These are phyloP conservation scores for Jimgerdemannia flammicorona DNA, from an alignment of 192 early-diverging fungal species.

Conservation along the genomic window DNA sequence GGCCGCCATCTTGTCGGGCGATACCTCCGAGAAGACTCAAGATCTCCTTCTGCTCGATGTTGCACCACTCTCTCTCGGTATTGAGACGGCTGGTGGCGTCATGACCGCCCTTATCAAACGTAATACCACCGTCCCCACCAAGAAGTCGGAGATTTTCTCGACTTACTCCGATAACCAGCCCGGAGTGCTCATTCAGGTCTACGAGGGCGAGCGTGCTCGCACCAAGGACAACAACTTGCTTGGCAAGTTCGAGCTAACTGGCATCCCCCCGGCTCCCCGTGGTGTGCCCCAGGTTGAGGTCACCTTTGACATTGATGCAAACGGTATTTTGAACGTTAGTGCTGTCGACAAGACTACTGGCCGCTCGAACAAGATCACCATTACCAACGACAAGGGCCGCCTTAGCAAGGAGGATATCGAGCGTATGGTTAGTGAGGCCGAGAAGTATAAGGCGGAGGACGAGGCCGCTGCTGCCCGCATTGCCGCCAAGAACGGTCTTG, in stretches of 20 bases:
- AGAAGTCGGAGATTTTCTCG: constrained; percentile 98
- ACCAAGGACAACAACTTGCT: constrained; percentile 99
- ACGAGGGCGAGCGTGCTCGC: constrained; percentile 93
- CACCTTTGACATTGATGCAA: constrained; percentile 92
- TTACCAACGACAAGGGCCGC: constrained; percentile 97
- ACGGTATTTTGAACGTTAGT: constrained; percentile 91
- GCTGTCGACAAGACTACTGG: constrained; percentile 96
- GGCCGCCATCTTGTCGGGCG: constrained; percentile 85
- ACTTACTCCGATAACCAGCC: constrained; percentile 97
- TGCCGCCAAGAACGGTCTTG: constrained; percentile 90
- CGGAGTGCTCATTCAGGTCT: constrained; percentile 94
- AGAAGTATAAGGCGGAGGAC: constrained; percentile 95
- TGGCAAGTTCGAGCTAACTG: constrained; percentile 95
- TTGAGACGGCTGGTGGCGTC: constrained; percentile 96
- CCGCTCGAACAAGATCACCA: constrained; percentile 94
- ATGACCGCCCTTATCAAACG: constrained; percentile 95
- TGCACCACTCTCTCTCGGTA: constrained; percentile 95
- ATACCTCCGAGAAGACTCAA: constrained; percentile 42
- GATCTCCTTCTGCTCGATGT: constrained; percentile 87
- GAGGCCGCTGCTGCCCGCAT: constrained; percentile 91
- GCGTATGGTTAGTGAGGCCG: constrained; percentile 95
- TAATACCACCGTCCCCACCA: constrained; percentile 93
- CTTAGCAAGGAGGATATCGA: constrained; percentile 94
- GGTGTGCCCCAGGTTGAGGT: constrained; percentile 98
- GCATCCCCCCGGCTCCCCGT: constrained; percentile 91